Conservation (phyloP, 306 rosid genomes). For the Gastrolobium bilobum region DNA sequence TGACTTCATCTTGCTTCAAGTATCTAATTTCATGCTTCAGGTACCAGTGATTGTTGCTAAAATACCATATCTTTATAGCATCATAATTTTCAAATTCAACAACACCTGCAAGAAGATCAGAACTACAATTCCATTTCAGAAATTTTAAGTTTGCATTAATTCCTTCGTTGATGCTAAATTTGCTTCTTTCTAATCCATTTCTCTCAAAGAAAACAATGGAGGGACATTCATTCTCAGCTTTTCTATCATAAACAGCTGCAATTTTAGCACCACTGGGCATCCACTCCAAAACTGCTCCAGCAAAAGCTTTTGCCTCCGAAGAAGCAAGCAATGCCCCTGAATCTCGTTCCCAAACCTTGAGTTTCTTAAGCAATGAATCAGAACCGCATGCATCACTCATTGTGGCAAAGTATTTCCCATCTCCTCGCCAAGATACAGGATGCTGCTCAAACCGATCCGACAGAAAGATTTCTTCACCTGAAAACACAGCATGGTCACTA, state of each 20-base stretch:
- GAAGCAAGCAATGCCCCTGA: conserved; percentile 79
- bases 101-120: conserved; percentile 95
- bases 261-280: conserved; percentile 98
- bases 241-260: conserved; percentile 79
- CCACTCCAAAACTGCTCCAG: conserved; percentile 85
- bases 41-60: conserved; percentile 95
- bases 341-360: conserved; percentile 92
- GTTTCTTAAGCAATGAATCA: conserved; percentile 57
- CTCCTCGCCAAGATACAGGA: conserved; percentile 92
- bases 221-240: conserved; percentile 71
- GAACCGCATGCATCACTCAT: conserved; percentile 57
- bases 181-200: conserved; percentile 90
- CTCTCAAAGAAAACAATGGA: conserved; percentile 87
- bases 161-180: conserved; percentile 72
- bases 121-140: conserved; percentile 94
- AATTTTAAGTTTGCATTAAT: conserved; percentile 60
- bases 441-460: conserved; percentile 41
- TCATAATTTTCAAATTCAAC: conserved; percentile 79
- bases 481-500: conserved; percentile 48
- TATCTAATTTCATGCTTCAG: conserved; percentile 86
- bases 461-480: conserved; percentile 65
- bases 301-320: conserved; percentile 74
- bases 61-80: conserved; percentile 80
- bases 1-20: conserved; percentile 70
- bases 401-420: conserved; percentile 87